Evolutionary conservation across 23 red algal genomes (phyloP).

Genomic region (Gracilaria vermiculophylla): DNA sequence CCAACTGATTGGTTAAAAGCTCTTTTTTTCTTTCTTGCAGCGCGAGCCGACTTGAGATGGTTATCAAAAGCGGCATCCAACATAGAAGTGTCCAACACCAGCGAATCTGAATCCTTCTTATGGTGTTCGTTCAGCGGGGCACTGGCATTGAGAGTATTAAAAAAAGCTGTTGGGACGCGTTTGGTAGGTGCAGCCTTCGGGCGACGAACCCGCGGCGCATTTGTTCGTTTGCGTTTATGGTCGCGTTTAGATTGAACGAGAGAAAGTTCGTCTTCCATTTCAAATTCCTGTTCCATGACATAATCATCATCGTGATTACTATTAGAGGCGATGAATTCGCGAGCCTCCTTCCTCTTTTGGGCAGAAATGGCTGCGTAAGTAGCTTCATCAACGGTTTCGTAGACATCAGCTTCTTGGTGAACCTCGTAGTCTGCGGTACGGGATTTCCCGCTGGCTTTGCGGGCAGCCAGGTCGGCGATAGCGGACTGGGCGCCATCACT

Average conservation of each 20-base stretch:
- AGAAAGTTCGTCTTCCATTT: slow-evolving; percentile 65
- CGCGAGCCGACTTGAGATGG: slow-evolving; percentile 1
- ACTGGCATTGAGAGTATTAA: slow-evolving; percentile 26
- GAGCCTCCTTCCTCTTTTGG: slow-evolving; percentile 54
- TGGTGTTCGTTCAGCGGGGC: not conserved
- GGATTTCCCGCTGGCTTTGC: slow-evolving; percentile 59
- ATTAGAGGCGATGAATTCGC: slow-evolving; percentile 67
- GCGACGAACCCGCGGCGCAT: slow-evolving; percentile 3
- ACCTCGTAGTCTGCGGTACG: slow-evolving; percentile 73
- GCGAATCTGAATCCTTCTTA: not conserved
- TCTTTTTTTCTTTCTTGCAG: slow-evolving; percentile 42
- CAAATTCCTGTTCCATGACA: slow-evolving; percentile 65
- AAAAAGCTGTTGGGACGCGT: slow-evolving; percentile 54
- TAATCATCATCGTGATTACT: slow-evolving; percentile 34
- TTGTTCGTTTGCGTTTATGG: slow-evolving; percentile 29
- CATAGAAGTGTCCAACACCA: slow-evolving; percentile 43
- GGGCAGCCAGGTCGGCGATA: slow-evolving; percentile 52
- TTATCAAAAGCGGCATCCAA: slow-evolving; percentile 41
- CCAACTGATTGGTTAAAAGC: slow-evolving; percentile 34
- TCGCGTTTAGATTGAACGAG: slow-evolving; percentile 9
- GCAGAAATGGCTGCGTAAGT: slow-evolving; percentile 60
- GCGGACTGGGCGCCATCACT: slow-evolving; percentile 22
- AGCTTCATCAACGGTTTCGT: slow-evolving; percentile 83
- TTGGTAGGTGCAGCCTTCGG: slow-evolving; percentile 3
- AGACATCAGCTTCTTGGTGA: slow-evolving; percentile 70